Conservation (phyloP, 1,284 basidiomycete species). For the Ganoderma resinaceum region DNA sequence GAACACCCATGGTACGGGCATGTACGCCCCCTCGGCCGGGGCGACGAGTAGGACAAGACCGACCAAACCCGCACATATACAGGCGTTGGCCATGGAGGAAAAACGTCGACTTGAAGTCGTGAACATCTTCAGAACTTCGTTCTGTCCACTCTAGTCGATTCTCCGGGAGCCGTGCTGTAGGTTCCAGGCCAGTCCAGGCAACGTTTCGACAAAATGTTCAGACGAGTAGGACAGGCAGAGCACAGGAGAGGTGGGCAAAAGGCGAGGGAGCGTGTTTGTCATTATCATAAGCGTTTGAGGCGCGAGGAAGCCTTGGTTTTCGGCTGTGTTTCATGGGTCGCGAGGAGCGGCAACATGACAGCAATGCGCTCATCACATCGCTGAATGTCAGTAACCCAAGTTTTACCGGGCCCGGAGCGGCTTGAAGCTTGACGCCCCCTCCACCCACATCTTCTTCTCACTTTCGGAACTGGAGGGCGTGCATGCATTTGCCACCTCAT, state of each 20-base stretch:
- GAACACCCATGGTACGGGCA: conserved; percentile 35
- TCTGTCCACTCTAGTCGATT: not conserved
- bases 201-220: not conserved
- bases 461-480: no score
- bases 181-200: not conserved
- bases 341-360: not conserved
- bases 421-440: no score
- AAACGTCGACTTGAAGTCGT: not conserved
- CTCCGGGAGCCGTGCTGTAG: not conserved
- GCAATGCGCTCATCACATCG: not conserved
- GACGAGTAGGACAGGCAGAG: not conserved
- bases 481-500: no score
- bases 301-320: not conserved
- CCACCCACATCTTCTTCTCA: not conserved
- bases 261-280: not conserved
- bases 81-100: not conserved
- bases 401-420: not conserved
- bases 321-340: not conserved
- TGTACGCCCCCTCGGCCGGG: conserved; percentile 40
- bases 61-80: conserved; percentile 15
- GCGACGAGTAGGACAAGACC: conserved; percentile 12
- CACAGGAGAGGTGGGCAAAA: not conserved
- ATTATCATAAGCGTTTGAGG: not conserved
- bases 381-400: not conserved
- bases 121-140: not conserved